Percentiles rank a stretch among this genome's conserved stretches.
Conservation (phyloP, 2,329 filamentous ascomycete genomes). For the Aspergillus thermomutatus region DNA sequence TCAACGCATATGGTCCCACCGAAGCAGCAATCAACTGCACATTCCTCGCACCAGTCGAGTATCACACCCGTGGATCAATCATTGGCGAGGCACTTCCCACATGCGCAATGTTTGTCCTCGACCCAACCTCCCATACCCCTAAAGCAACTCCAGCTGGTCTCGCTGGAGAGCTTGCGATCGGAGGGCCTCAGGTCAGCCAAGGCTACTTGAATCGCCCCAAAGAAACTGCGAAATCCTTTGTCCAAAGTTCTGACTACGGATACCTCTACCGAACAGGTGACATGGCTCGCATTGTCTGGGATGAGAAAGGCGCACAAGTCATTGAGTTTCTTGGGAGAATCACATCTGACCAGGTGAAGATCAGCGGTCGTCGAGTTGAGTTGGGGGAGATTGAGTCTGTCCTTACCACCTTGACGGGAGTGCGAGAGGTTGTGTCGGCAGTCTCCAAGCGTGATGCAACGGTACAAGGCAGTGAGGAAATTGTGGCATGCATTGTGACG, state of each 20-base stretch:
- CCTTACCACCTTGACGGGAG: constrained; percentile 15
- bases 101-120: constrained; percentile 31
- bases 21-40: constrained; percentile 31
- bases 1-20: constrained; percentile 34
- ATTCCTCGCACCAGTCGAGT: constrained; percentile 18
- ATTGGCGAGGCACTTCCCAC: constrained; percentile 36
- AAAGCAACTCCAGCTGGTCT: constrained; percentile 39
- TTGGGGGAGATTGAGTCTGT: constrained; percentile 67
- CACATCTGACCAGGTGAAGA: constrained; percentile 74
- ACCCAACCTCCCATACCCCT: constrained; percentile 21
- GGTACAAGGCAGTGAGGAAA: constrained; percentile 20
- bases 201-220: constrained; percentile 26
- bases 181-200: constrained; percentile 29
- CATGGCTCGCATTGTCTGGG: constrained; percentile 54
- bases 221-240: constrained; percentile 24
- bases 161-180: constrained; percentile 45
- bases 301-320: constrained; percentile 50
- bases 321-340: constrained; percentile 82
- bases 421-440: constrained; percentile 23
- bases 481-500: constrained; percentile 24
- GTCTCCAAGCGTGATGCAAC: constrained; percentile 16
- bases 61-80: constrained; percentile 30
- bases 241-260: constrained; percentile 42
- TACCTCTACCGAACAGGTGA: constrained; percentile 40
- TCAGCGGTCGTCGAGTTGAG: constrained; percentile 78